Evolutionary conservation across 106 monocot species (phyloP).

Genomic region (Agapanthus africanus): DNA sequence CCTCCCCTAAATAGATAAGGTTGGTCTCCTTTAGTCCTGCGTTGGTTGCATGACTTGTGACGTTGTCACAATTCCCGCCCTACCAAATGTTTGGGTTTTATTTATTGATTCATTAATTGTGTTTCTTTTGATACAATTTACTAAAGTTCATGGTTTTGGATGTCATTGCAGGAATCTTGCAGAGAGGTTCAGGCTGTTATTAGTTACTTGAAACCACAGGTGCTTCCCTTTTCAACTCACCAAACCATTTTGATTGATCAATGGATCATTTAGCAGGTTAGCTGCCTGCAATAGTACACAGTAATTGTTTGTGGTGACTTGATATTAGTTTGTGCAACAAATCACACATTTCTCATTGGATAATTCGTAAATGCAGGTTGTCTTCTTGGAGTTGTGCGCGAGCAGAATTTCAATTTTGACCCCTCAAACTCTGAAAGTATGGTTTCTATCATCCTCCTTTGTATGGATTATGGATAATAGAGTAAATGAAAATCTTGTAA

Average conservation of each 20-base stretch:
- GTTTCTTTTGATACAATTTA: too few species aligned
- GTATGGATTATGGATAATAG: too few species aligned
- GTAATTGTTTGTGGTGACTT: background rate
- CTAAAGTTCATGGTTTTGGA: too few species aligned
- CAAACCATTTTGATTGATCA: constrained; percentile 19
- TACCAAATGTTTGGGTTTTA: too few species aligned
- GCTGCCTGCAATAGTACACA: constrained; percentile 23
- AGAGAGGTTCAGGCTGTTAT: constrained; percentile 76
- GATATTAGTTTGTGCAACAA: background rate
- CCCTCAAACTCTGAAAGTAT: constrained; percentile 62
- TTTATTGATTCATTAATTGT: too few species aligned
- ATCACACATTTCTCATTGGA: background rate
- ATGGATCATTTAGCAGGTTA: constrained; percentile 36
- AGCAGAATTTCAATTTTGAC: constrained; percentile 69
- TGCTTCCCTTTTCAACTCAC: constrained; percentile 33
- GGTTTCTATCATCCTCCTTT: too few species aligned
- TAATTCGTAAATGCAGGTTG: constrained; percentile 45
- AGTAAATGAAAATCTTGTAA: too few species aligned
- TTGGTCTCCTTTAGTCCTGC: too few species aligned
- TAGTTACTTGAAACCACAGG: constrained; percentile 88
- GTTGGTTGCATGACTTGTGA: too few species aligned
- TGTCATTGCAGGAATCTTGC: constrained; percentile 73
- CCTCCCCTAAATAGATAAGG: too few species aligned
- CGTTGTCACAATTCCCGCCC: too few species aligned
- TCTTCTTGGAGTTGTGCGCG: constrained; percentile 90